These are phyloP conservation scores for Perkinsela sp. DNA, from an alignment of 208 protist species.

Conservation along the genomic window DNA sequence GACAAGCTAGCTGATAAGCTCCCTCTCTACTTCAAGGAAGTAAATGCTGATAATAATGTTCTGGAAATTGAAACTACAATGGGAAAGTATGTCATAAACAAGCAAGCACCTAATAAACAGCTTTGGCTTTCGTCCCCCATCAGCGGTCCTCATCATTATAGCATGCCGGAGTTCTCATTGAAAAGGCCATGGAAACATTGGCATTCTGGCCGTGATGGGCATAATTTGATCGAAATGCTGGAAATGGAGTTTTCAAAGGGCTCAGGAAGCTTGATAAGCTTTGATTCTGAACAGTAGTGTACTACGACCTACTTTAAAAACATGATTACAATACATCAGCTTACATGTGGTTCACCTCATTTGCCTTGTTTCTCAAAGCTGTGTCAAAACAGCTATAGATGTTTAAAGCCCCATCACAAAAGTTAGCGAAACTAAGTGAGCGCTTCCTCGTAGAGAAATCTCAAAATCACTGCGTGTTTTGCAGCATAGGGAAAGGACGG, in stretches of 20 bases:
- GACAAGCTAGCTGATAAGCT: constrained; percentile 16
- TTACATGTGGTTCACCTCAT: too few species aligned
- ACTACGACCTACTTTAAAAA: too few species aligned
- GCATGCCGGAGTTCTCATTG: constrained; percentile 8
- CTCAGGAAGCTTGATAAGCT: constrained; percentile 12
- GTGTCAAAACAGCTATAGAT: too few species aligned
- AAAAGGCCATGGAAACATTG: constrained; percentile 12
- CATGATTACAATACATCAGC: too few species aligned
- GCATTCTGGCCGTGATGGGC: constrained; percentile 22
- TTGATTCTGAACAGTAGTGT: too few species aligned
- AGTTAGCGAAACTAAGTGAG: too few species aligned
- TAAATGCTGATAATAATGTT: constrained; percentile 25
- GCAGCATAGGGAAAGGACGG: neutral
- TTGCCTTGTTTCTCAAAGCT: too few species aligned
- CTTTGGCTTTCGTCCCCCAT: constrained; percentile 68
- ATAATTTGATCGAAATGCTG: constrained; percentile 21
- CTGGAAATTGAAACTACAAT: constrained; percentile 26
- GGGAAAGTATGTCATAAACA: constrained; percentile 62
- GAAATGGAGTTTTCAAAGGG: constrained; percentile 23
- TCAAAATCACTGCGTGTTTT: neutral
- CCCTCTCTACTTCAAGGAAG: constrained; percentile 15
- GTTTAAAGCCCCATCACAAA: too few species aligned
- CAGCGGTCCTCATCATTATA: constrained; percentile 55
- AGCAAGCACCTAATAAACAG: constrained; percentile 63
- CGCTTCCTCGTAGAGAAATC: too few species aligned